Percentiles rank a stretch among this genome's conserved stretches.
phyloP scores from a whole-genome alignment of 768 basidiomycete species.

The Vararia minispora region DNA sequence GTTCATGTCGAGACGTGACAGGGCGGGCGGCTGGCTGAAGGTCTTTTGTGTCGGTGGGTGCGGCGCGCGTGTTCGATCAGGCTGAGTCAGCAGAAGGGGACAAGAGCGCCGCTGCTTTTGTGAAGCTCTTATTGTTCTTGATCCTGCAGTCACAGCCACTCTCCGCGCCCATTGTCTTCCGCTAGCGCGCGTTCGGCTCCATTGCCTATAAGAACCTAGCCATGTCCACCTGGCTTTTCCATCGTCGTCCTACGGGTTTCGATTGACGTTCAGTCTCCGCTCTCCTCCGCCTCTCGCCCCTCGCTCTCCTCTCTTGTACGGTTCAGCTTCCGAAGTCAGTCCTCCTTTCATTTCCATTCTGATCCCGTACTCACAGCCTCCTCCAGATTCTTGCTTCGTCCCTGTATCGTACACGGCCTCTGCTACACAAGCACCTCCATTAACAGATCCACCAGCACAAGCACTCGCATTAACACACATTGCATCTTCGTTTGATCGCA shows the following conservation, averaged over 20 bases:
- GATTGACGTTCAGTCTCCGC: constrained; percentile 4
- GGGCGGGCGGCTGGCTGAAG: too few species aligned
- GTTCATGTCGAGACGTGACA: too few species aligned
- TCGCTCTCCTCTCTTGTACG: background rate
- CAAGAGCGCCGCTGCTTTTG: constrained; percentile 14
- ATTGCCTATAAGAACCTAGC: constrained; percentile 21
- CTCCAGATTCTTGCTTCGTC: constrained; percentile 12
- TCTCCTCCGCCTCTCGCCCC: background rate
- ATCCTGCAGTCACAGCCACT: constrained; percentile 15
- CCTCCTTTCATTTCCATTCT: background rate
- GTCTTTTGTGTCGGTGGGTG: too few species aligned
- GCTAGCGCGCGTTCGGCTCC: constrained; percentile 9
- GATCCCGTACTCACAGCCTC: background rate
- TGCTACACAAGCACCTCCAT: constrained; percentile 19
- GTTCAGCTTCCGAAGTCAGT: background rate
- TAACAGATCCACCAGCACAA: constrained; percentile 12
- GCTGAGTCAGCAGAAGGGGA: too few species aligned
- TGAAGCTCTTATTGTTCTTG: constrained; percentile 21
- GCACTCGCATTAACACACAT: constrained; percentile 15
- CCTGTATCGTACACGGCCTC: constrained; percentile 8
- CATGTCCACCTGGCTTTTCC: background rate
- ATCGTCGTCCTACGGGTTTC: constrained; percentile 10
- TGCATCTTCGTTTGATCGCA: constrained; percentile 36
- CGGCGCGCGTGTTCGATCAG: too few species aligned
- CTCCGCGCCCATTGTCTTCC: constrained; percentile 19